Percentiles rank a stretch among this genome's conserved stretches.
These are phyloP conservation scores for Pseudocercospora macadamiae DNA, from an alignment of 2,329 filamentous ascomycete species.

Conservation along the genomic window DNA sequence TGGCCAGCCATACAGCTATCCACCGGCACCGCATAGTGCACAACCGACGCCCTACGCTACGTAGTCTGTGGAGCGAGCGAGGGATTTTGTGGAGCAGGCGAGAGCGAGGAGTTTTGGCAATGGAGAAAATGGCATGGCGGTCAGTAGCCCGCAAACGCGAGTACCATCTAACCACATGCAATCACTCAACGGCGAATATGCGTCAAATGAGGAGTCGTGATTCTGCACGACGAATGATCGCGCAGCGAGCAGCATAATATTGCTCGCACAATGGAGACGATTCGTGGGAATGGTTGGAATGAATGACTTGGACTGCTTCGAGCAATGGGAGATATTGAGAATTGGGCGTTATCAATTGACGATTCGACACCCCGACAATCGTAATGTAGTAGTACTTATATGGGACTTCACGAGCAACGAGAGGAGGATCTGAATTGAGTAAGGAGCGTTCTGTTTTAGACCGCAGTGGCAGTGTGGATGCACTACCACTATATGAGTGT, in stretches of 20 bases:
- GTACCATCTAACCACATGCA: no score
- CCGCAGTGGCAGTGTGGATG: not conserved
- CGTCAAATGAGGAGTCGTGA: not conserved
- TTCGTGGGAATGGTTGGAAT: not conserved
- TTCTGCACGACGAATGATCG: not conserved
- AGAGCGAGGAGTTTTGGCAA: no score
- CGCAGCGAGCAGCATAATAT: not conserved
- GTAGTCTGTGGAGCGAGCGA: no score
- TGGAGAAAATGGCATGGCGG: no score
- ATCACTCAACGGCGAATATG: no score
- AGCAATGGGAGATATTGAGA: not conserved
- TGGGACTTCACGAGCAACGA: slow-evolving; percentile 1
- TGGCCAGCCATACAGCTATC: slow-evolving; percentile 30
- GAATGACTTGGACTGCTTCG: not conserved
- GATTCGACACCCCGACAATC: not conserved
- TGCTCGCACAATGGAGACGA: not conserved
- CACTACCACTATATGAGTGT: not conserved
- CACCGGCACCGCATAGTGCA: slow-evolving; percentile 21
- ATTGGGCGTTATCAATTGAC: not conserved
- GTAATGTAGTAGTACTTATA: slow-evolving; percentile 4
- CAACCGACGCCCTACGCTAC: slow-evolving; percentile 23
- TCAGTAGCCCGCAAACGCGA: no score
- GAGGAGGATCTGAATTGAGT: slow-evolving; percentile 1
- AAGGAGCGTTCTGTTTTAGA: not conserved
- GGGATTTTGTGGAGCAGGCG: no score